These are phyloP conservation scores for Alternaria conjuncta DNA, from an alignment of 2,329 filamentous ascomycete species.

Conservation along the genomic window DNA sequence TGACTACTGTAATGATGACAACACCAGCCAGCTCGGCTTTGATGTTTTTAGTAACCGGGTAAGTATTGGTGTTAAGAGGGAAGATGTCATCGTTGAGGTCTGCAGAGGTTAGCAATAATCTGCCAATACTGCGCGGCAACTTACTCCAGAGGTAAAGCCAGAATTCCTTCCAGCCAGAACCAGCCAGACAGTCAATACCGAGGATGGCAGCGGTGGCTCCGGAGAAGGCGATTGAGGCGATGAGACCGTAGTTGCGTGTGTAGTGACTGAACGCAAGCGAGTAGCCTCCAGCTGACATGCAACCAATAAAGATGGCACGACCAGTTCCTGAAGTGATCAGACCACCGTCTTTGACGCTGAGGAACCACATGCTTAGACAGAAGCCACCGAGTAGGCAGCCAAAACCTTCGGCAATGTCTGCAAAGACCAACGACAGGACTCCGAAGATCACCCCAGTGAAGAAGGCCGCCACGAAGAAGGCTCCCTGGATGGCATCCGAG, in stretches of 20 bases:
- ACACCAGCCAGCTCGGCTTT: constrained; percentile 82
- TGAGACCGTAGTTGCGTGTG: constrained; percentile 79
- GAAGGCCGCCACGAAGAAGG: constrained; percentile 79
- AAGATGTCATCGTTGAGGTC: constrained; percentile 78
- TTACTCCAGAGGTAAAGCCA: constrained; percentile 89
- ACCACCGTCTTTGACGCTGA: constrained; percentile 78
- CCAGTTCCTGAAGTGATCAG: constrained; percentile 67
- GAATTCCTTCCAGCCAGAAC: constrained; percentile 92
- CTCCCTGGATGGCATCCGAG: constrained; percentile 78
- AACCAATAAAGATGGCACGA: constrained; percentile 77
- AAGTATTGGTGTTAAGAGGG: constrained; percentile 75
- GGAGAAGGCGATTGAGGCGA: constrained; percentile 77
- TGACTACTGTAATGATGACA: constrained; percentile 74
- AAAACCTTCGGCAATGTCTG: constrained; percentile 82
- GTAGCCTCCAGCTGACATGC: constrained; percentile 72
- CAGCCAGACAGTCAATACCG: constrained; percentile 88
- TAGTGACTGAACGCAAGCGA: constrained; percentile 74
- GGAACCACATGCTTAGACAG: constrained; percentile 87
- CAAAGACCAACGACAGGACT: constrained; percentile 76
- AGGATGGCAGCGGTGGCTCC: constrained; percentile 81
- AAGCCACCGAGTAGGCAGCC: constrained; percentile 88
- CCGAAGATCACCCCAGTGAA: constrained; percentile 78
- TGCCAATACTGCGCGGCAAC: constrained; percentile 25
- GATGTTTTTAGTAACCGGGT: constrained; percentile 86
- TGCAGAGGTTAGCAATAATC: constrained; percentile 37